phyloP scores from a whole-genome alignment of 495 filamentous ascomycete genomes.

The Podospora didyma region DNA sequence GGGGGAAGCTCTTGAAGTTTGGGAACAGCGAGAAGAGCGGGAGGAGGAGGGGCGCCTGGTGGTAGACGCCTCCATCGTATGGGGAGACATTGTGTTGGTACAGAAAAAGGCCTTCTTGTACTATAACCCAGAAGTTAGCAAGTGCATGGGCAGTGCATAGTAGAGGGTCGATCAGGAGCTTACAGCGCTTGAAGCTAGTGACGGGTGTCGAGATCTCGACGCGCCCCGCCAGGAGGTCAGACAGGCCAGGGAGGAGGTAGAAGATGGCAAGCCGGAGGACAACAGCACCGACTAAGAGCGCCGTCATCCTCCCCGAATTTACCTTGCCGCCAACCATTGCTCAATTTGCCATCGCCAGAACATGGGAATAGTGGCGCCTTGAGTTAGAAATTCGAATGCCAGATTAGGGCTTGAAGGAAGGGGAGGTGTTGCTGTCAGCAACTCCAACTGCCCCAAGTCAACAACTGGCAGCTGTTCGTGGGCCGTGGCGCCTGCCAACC shows the following conservation, averaged over 20 bases:
- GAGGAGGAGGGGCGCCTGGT: conserved; percentile 92
- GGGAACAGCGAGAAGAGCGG: conserved; percentile 87
- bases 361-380: conserved; percentile 5
- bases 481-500: too few species aligned
- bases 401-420: background rate
- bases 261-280: conserved; percentile 77
- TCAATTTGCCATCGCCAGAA: conserved; percentile 32
- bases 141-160: background rate
- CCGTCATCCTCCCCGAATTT: conserved; percentile 58
- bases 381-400: conserved; percentile 3
- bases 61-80: conserved; percentile 95
- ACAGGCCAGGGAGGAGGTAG: conserved; percentile 74
- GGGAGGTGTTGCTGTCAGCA: too few species aligned
- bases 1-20: conserved; percentile 54
- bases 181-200: conserved; percentile 95
- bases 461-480: background rate
- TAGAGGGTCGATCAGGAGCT: conserved; percentile 22
- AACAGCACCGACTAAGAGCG: conserved; percentile 72
- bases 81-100: conserved; percentile 95
- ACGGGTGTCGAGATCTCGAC: conserved; percentile 97
- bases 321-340: conserved; percentile 44
- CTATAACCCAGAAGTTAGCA: conserved; percentile 39
- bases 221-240: conserved; percentile 80
- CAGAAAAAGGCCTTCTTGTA: conserved; percentile 94
- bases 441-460: background rate